phyloP scores from a whole-genome alignment of 805 yeast species.

The Wickerhamiella siamensis region DNA sequence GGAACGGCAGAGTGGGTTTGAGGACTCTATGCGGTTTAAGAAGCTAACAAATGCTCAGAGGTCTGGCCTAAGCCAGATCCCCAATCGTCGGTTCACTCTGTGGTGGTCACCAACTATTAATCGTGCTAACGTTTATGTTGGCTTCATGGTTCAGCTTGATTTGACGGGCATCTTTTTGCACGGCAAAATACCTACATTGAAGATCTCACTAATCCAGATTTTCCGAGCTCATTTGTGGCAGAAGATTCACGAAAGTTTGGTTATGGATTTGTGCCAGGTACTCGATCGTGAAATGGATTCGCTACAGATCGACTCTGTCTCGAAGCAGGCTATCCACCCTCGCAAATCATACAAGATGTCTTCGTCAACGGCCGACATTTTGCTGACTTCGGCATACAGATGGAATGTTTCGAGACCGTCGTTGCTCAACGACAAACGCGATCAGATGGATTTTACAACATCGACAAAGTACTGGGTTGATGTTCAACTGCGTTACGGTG shows the following conservation, averaged over 20 bases:
- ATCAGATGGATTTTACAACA: slow-evolving; percentile 38
- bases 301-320: slow-evolving; percentile 69
- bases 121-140: slow-evolving; percentile 95
- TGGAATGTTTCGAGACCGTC: slow-evolving; percentile 79
- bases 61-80: slow-evolving; percentile 92
- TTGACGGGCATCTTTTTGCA: slow-evolving; percentile 93
- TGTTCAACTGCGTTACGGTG: slow-evolving; percentile 90
- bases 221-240: slow-evolving; percentile 99
- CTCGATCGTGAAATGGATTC: slow-evolving; percentile 76
- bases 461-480: slow-evolving; percentile 79
- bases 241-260: slow-evolving; percentile 90
- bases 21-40: slow-evolving; percentile 86
- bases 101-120: slow-evolving; percentile 99
- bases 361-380: slow-evolving; percentile 85
- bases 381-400: slow-evolving; percentile 53
- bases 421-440: slow-evolving; percentile 56
- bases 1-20: slow-evolving; percentile 97
- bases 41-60: slow-evolving; percentile 95
- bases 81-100: slow-evolving; percentile 87
- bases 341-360: slow-evolving; percentile 95
- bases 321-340: slow-evolving; percentile 89
- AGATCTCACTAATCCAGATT: slow-evolving; percentile 87
- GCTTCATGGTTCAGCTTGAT: slow-evolving; percentile 90
- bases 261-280: slow-evolving; percentile 84
- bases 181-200: slow-evolving; percentile 94